These are phyloP conservation scores for Raphanus hybrid DNA, from an alignment of 441 rosid genomes.

Conservation along the genomic window DNA sequence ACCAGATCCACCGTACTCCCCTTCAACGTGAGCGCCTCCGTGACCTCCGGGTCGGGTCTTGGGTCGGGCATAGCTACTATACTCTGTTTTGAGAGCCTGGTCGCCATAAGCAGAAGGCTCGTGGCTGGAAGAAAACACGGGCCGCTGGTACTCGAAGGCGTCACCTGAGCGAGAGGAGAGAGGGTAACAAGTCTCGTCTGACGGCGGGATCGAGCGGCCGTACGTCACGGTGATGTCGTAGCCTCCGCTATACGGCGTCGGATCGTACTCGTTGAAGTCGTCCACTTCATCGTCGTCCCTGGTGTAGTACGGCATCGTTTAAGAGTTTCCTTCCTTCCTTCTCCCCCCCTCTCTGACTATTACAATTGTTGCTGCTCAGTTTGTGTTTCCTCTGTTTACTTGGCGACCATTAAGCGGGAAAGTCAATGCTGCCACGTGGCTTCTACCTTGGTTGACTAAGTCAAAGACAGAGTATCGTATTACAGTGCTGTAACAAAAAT, in stretches of 20 bases:
- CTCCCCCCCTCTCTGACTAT: neutral
- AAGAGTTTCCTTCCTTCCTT: neutral
- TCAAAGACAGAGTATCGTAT: neutral
- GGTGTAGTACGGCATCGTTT: constrained; percentile 72
- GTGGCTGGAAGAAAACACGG: constrained; percentile 51
- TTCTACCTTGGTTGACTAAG: neutral
- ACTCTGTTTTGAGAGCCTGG: constrained; percentile 57
- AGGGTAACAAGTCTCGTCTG: constrained; percentile 69
- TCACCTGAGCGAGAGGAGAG: constrained; percentile 47
- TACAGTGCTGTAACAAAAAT: too few species aligned
- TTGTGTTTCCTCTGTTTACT: constrained; percentile 18
- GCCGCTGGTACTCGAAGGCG: constrained; percentile 59
- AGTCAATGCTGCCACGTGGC: constrained; percentile 25
- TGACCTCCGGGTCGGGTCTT: constrained; percentile 42
- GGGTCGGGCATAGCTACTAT: constrained; percentile 66
- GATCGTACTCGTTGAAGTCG: constrained; percentile 76
- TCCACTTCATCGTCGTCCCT: constrained; percentile 50
- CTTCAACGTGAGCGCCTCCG: constrained; percentile 18
- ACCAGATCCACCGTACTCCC: constrained; percentile 36
- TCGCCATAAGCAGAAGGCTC: constrained; percentile 65
- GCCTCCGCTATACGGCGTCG: constrained; percentile 84
- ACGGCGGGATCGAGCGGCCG: constrained; percentile 70
- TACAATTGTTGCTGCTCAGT: neutral
- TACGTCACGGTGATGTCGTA: constrained; percentile 64
- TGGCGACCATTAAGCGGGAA: constrained; percentile 5